Base-by-base conservation (phyloP, 768 basidiomycete species). In the Suillus placidus region DNA sequence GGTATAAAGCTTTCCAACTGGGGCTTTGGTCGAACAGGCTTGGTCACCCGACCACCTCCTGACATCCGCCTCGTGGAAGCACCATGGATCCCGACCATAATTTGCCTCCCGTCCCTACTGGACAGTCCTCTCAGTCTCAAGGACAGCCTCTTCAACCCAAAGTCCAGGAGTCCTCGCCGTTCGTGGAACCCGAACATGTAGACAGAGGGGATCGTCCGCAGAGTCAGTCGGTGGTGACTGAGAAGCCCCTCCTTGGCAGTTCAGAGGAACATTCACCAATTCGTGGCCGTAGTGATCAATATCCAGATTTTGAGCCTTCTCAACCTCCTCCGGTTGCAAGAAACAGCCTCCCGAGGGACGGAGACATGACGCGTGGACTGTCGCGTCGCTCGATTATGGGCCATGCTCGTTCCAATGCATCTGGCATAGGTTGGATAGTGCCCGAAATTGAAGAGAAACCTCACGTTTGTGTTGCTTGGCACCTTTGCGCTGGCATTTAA, bases 401-500 rank as follows among this genome's bases (percentile, higher is more conserved):
- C 26, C 23, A 18, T 7, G 16, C 35, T 6, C 51, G 60, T 23
- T 45, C 4, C 7, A 52, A 55, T 26, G 2, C 18, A 12, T 64
- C 69, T 18, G 70, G 61, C 4, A 38, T 76, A 12, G 76, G 76
- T 57, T 70, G 67, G 67, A 74, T 77, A 56, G 70, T 77, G 10
- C 76, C 76, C 2, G 55, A 20, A 34, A 32, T 72, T 37, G 52
- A 75, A 6, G 66, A 62, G 23, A 78, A 69, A 60, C 18, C 10
- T 4, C 43, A 14, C 5, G 76, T 74, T 54, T 56, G 76, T 68
- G 4, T 26, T 40, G 18, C n/a, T 12, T 18, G 20, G 1, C 35
- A 60, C 26, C 18, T 60, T 30, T 40, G 38, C 6, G 6, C 26
- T 1, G 6, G 1, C 14, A 42, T 63, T 8, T 37, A n/a, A 42